These are phyloP conservation scores for Camelina sativa DNA, from an alignment of 345 rosid genomes.

Conservation along the genomic window DNA sequence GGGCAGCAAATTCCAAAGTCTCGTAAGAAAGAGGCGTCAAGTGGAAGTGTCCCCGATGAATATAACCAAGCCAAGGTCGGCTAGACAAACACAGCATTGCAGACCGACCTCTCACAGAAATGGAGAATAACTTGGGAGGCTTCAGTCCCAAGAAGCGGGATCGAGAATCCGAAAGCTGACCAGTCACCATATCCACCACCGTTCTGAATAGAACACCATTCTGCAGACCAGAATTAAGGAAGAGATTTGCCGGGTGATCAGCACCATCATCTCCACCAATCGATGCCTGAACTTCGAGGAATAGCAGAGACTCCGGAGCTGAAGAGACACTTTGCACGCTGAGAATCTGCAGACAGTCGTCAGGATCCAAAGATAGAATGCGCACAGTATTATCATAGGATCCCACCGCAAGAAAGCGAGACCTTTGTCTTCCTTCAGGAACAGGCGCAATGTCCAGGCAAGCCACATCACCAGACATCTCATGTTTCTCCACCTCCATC, in stretches of 20 bases:
- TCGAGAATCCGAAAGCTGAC: constrained; percentile 97
- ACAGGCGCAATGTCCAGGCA: constrained; percentile 98
- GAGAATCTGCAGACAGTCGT: constrained; percentile 94
- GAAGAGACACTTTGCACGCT: constrained; percentile 98
- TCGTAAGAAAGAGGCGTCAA: constrained; percentile 95
- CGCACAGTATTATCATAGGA: constrained; percentile 94
- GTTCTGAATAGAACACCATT: constrained; percentile 94
- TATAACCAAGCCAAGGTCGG: constrained; percentile 98
- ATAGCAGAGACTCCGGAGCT: constrained; percentile 93
- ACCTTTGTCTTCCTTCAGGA: constrained; percentile 99
- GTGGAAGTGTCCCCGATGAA: constrained; percentile 94
- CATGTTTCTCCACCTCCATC: constrained; percentile 98
- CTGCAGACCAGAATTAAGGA: constrained; percentile 94
- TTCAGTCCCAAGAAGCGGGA: constrained; percentile 92
- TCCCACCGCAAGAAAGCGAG: constrained; percentile 97
- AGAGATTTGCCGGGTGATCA: constrained; percentile 97
- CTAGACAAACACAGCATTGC: constrained; percentile 98
- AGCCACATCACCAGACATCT: constrained; percentile 99
- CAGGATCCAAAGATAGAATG: constrained; percentile 95
- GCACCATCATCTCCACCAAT: constrained; percentile 98
- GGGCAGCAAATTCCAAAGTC: constrained; percentile 92
- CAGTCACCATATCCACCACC: constrained; percentile 97
- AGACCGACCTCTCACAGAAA: constrained; percentile 81
- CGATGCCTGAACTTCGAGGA: constrained; percentile 98
- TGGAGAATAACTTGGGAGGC: constrained; percentile 89